A percentile compares a stretch with the other conserved stretches of the same genome.
Conservation (phyloP, 2,329 filamentous ascomycete species). For the Beauveria scarabaeidicola region DNA sequence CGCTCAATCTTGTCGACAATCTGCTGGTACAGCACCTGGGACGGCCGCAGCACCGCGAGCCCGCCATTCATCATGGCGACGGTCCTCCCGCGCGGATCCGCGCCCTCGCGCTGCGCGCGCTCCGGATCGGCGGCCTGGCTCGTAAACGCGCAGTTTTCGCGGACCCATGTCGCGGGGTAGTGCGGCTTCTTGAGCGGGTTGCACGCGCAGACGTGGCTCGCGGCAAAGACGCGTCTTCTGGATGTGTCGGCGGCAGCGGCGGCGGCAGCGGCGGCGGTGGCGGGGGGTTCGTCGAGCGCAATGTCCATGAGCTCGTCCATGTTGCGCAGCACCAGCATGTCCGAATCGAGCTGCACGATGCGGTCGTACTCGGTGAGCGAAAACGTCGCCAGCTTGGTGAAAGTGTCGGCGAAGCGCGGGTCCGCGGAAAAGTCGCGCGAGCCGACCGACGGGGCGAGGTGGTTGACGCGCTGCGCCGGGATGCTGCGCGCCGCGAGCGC, state of each 20-base stretch:
- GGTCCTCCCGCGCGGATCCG: slow-evolving; percentile 36
- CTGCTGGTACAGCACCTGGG: slow-evolving; percentile 34
- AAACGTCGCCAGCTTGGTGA: slow-evolving; percentile 79
- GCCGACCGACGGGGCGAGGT: slow-evolving; percentile 59
- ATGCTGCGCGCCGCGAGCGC: slow-evolving; percentile 65
- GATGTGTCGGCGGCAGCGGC: too few species aligned
- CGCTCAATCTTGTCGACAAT: slow-evolving; percentile 44
- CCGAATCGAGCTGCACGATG: slow-evolving; percentile 76
- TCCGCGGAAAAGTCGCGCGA: slow-evolving; percentile 60
- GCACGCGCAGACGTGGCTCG: slow-evolving; percentile 77
- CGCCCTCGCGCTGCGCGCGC: slow-evolving; percentile 35
- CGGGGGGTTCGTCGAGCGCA: slow-evolving; percentile 51
- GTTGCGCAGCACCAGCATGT: slow-evolving; percentile 76
- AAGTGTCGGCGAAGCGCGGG: slow-evolving; percentile 81
- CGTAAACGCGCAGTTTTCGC: slow-evolving; percentile 50
- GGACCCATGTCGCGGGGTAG: slow-evolving; percentile 65
- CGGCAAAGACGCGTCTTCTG: slow-evolving; percentile 71
- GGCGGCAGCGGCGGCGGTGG: slow-evolving; percentile 16
- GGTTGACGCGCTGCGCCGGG: slow-evolving; percentile 59
- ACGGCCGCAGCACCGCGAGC: slow-evolving; percentile 49
- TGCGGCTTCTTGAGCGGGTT: slow-evolving; percentile 72
- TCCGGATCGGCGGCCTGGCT: slow-evolving; percentile 40
- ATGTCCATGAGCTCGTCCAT: slow-evolving; percentile 94
- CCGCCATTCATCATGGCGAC: slow-evolving; percentile 46
- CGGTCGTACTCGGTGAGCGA: slow-evolving; percentile 67